Evolutionary conservation across 1,139 yeast species (phyloP).

Genomic region (Casaregolazyma suthepensis): DNA sequence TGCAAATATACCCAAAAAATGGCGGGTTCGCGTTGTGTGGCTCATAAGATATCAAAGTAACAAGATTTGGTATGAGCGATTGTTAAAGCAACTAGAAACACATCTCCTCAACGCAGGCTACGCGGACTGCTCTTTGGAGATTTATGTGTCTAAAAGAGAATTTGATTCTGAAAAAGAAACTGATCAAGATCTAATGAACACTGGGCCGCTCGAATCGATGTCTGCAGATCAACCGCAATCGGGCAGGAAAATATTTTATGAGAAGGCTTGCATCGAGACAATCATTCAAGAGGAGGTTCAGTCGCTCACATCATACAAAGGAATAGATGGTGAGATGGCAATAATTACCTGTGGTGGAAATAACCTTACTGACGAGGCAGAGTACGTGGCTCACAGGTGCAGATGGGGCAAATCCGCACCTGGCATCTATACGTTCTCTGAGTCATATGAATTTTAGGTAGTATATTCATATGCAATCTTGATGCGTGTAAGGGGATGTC

Average conservation of each 20-base stretch:
- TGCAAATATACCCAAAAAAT: background rate
- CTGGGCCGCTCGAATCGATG: background rate
- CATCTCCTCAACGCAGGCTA: background rate
- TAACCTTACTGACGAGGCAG: conserved; percentile 29
- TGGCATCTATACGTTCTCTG: conserved; percentile 20
- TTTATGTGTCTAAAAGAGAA: background rate
- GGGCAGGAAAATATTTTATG: background rate
- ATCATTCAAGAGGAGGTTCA: conserved; percentile 5
- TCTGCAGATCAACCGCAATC: background rate
- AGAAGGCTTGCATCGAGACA: conserved; percentile 1
- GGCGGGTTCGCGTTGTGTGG: background rate
- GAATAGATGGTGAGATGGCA: conserved; percentile 26
- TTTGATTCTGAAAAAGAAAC: conserved; percentile 24
- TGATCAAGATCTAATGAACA: conserved; percentile 20
- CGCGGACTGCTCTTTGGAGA: background rate
- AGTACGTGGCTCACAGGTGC: conserved; percentile 30
- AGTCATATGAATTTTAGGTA: conserved; percentile 12
- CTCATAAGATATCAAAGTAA: background rate
- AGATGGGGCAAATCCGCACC: conserved; percentile 27
- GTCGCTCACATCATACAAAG: conserved; percentile 1
- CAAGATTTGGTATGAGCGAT: background rate
- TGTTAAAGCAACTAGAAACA: background rate
- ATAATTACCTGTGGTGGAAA: conserved; percentile 40
- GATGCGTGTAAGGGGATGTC: background rate
- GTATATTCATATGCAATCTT: background rate